phyloP scores from a whole-genome alignment of 768 basidiomycete genomes.

The Lactarius sanguifluus region DNA sequence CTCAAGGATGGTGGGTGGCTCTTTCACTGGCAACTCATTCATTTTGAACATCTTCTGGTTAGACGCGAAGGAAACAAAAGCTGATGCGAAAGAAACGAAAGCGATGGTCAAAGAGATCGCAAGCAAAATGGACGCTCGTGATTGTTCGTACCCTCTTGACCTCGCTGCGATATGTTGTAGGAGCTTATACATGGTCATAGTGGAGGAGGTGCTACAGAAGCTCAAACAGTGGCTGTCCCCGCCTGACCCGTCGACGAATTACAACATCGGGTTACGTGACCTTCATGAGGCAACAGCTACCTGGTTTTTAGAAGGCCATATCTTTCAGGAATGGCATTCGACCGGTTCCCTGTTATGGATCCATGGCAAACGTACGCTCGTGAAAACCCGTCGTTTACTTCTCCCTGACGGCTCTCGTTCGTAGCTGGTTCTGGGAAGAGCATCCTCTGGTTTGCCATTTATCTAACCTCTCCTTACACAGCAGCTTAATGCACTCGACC shows the following conservation, averaged over 20 bases:
- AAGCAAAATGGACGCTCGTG: not conserved
- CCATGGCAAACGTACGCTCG: no score
- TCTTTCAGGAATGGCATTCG: no score
- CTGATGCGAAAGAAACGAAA: not conserved
- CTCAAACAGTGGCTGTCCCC: not conserved
- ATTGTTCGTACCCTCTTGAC: not conserved
- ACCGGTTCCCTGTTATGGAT: no score
- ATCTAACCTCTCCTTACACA: no score
- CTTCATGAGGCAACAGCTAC: no score
- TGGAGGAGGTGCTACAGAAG: not conserved
- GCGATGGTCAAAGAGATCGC: not conserved
- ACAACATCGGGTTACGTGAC: no score
- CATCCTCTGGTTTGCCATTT: no score
- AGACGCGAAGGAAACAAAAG: not conserved
- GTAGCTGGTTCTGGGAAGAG: no score
- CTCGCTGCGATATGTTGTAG: not conserved
- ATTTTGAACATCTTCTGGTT: not conserved
- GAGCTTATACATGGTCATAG: not conserved
- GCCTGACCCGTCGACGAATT: not conserved
- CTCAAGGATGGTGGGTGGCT: not conserved
- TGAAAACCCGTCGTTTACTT: no score
- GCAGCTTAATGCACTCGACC: no score
- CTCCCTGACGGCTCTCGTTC: no score
- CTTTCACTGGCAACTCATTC: not conserved
- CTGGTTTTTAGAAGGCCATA: no score